These are phyloP conservation scores for Brettanomyces anomalus DNA, from an alignment of 805 yeast genomes.

Conservation along the genomic window DNA sequence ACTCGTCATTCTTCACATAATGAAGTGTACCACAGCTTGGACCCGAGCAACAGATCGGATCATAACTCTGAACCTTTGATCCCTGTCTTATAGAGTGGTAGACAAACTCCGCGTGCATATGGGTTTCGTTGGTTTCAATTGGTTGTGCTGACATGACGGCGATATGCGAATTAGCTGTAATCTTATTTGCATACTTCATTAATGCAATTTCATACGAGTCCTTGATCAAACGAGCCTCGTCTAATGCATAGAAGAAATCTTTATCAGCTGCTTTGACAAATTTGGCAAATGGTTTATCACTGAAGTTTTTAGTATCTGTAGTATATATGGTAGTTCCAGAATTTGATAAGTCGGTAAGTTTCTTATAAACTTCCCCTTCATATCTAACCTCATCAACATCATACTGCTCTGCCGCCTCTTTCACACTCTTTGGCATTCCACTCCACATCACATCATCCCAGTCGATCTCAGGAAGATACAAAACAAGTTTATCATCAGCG, in stretches of 20 bases:
- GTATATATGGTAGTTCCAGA: conserved; percentile 32
- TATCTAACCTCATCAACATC: conserved; percentile 81
- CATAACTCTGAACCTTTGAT: conserved; percentile 79
- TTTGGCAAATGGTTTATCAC: conserved; percentile 25
- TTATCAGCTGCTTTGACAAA: conserved; percentile 34
- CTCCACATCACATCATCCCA: conserved; percentile 94
- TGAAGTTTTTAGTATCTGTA: conserved; percentile 45
- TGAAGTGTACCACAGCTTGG: conserved; percentile 87
- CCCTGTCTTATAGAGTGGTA: conserved; percentile 94
- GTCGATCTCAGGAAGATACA: conserved; percentile 79
- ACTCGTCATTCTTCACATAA: conserved; percentile 73
- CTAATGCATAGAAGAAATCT: conserved; percentile 63
- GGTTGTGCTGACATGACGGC: conserved; percentile 93
- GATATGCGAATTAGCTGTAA: conserved; percentile 79
- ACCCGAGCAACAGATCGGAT: conserved; percentile 94
- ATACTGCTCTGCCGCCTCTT: conserved; percentile 53
- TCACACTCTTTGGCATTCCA: conserved; percentile 67
- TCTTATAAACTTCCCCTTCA: conserved; percentile 36
- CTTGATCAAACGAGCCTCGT: conserved; percentile 79
- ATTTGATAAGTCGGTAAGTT: conserved; percentile 23
- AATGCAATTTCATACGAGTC: conserved; percentile 73
- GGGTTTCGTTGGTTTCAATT: conserved; percentile 79
- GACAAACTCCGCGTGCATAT: conserved; percentile 90
- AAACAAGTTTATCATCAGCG: conserved; percentile 43
- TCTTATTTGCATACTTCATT: conserved; percentile 71